phyloP scores from a whole-genome alignment of 2,329 filamentous ascomycete species.

The Trichoderma atroviride region DNA sequence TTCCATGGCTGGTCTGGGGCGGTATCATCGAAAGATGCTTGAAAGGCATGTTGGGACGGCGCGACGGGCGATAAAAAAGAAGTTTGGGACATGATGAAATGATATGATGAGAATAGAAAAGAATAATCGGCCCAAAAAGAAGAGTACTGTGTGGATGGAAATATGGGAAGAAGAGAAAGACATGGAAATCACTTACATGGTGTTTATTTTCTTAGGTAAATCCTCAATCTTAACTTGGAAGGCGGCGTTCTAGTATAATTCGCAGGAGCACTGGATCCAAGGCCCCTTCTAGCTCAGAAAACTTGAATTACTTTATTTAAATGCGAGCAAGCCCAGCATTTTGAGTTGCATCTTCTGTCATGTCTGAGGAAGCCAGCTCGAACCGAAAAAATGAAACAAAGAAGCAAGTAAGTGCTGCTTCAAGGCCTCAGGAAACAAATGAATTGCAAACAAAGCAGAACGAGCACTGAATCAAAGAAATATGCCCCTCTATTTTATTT shows the following conservation, averaged over 20 bases:
- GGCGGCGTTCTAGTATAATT: neutral
- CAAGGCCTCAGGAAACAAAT: neutral
- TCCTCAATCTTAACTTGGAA: neutral
- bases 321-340: neutral
- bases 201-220: neutral
- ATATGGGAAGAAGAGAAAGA: neutral
- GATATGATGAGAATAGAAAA: neutral
- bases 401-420: neutral
- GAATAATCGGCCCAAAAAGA: neutral
- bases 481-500: neutral
- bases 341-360: neutral
- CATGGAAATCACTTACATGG: conserved; percentile 24
- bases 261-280: neutral
- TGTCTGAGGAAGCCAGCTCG: neutral
- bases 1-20: conserved; percentile 30
- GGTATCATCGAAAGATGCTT: conserved; percentile 38
- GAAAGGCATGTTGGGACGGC: conserved; percentile 21
- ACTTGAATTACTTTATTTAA: neutral
- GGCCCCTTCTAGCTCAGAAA: conserved; percentile 9
- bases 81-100: conserved; percentile 21
- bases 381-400: neutral
- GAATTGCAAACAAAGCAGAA: neutral
- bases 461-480: neutral
- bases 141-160: neutral
- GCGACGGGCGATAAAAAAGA: conserved; percentile 2